Conservation (phyloP, 768 basidiomycete genomes). For the Postia placenta region DNA sequence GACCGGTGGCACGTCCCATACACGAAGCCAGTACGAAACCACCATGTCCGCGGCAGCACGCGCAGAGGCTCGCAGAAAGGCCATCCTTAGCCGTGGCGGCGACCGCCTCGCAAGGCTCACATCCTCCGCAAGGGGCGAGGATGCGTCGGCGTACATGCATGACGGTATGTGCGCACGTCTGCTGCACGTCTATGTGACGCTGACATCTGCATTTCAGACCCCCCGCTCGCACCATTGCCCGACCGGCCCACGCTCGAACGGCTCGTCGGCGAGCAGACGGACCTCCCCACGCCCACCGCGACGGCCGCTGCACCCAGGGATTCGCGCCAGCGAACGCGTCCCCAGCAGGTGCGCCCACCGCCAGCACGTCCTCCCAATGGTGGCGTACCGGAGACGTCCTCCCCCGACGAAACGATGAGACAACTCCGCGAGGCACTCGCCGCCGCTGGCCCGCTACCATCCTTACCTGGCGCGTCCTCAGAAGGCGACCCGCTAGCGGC, state of each 20-base stretch:
- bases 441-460: constrained; percentile 2
- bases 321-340: constrained; percentile 7
- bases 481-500: constrained; percentile 25
- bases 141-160: constrained; percentile 49
- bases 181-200: neutral
- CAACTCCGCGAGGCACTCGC: constrained; percentile 60
- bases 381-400: constrained; percentile 33
- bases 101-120: constrained; percentile 79
- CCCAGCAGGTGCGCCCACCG: neutral
- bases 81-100: constrained; percentile 63
- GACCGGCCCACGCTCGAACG: constrained; percentile 23
- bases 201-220: constrained; percentile 23
- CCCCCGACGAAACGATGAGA: constrained; percentile 64
- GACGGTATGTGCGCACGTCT: constrained; percentile 37
- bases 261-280: constrained; percentile 34
- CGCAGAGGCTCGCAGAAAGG: constrained; percentile 73
- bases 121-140: constrained; percentile 66
- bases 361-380: neutral
- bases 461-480: neutral
- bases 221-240: constrained; percentile 32
- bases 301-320: constrained; percentile 9
- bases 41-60: constrained; percentile 48
- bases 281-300: constrained; percentile 23
- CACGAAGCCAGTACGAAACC: constrained; percentile 10
- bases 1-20: neutral